Conservation (phyloP, 306 rosid genomes). For the Lathyrus tuberosus region DNA sequence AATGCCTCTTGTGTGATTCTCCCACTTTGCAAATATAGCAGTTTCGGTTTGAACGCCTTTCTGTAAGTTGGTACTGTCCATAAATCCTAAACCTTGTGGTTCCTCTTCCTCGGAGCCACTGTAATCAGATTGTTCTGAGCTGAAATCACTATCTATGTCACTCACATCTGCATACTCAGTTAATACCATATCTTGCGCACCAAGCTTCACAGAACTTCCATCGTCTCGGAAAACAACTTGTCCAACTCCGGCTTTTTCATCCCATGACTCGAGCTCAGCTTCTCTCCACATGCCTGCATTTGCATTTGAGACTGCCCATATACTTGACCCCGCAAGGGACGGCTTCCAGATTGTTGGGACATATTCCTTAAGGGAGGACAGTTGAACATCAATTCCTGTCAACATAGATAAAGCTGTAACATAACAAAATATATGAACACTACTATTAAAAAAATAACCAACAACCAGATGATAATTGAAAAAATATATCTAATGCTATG, state of each 20-base stretch:
- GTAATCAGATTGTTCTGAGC: conserved; percentile 60
- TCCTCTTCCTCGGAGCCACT: conserved; percentile 70
- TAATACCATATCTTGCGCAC: conserved; percentile 63
- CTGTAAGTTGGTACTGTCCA: conserved; percentile 66
- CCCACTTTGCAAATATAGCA: conserved; percentile 90
- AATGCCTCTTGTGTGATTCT: conserved; percentile 91
- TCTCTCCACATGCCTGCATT: conserved; percentile 76
- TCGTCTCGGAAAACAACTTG: conserved; percentile 84
- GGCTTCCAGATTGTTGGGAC: conserved; percentile 74
- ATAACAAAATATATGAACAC: conserved; percentile 10
- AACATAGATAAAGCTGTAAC: conserved; percentile 29
- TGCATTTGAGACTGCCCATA: conserved; percentile 76
- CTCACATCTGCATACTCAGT: conserved; percentile 68
- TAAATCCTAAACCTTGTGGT: conserved; percentile 77
- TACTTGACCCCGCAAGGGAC: conserved; percentile 72
- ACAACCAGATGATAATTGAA: conserved; percentile 17
- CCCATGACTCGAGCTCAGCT: conserved; percentile 95
- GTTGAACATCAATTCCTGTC: conserved; percentile 77
- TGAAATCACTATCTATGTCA: conserved; percentile 63
- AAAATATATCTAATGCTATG: not conserved
- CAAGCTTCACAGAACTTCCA: conserved; percentile 71
- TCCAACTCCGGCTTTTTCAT: conserved; percentile 61
- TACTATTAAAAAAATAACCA: not conserved
- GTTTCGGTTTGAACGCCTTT: conserved; percentile 88
- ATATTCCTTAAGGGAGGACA: conserved; percentile 68